Conservation (phyloP, 2,329 filamentous ascomycete species). For the Hypoxylon sp. region DNA sequence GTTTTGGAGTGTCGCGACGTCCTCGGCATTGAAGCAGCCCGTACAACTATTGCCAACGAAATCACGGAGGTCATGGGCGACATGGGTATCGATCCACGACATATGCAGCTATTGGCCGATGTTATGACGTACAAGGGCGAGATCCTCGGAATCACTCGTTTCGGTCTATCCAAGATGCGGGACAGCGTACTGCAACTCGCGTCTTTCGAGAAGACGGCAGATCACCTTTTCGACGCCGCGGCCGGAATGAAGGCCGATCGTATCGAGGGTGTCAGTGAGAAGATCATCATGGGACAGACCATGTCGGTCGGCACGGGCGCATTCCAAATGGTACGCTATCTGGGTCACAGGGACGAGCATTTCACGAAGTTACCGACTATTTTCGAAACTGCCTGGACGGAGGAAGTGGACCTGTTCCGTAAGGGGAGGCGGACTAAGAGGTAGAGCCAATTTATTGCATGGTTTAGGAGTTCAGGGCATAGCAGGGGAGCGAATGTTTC, state of each 20-base stretch:
- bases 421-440: slow-evolving; percentile 36
- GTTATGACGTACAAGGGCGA: slow-evolving; percentile 99
- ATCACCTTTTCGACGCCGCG: slow-evolving; percentile 95
- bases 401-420: slow-evolving; percentile 46
- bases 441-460: background rate
- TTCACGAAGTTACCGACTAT: slow-evolving; percentile 70
- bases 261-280: slow-evolving; percentile 94
- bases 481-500: background rate
- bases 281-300: slow-evolving; percentile 98
- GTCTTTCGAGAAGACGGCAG: slow-evolving; percentile 97
- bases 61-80: slow-evolving; percentile 90
- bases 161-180: slow-evolving; percentile 95
- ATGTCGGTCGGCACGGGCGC: slow-evolving; percentile 92
- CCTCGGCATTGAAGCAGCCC: slow-evolving; percentile 93
- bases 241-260: slow-evolving; percentile 90
- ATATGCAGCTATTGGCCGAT: slow-evolving; percentile 97
- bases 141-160: slow-evolving; percentile 94
- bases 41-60: slow-evolving; percentile 88
- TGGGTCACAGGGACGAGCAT: slow-evolving; percentile 74
- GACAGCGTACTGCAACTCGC: slow-evolving; percentile 94
- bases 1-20: slow-evolving; percentile 91
- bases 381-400: slow-evolving; percentile 77
- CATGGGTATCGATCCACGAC: slow-evolving; percentile 96
- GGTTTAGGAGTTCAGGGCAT: background rate
- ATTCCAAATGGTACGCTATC: slow-evolving; percentile 85